Evolutionary conservation across 352 stramenopile species (phyloP).

Genomic region (Phytophthora quininea): DNA sequence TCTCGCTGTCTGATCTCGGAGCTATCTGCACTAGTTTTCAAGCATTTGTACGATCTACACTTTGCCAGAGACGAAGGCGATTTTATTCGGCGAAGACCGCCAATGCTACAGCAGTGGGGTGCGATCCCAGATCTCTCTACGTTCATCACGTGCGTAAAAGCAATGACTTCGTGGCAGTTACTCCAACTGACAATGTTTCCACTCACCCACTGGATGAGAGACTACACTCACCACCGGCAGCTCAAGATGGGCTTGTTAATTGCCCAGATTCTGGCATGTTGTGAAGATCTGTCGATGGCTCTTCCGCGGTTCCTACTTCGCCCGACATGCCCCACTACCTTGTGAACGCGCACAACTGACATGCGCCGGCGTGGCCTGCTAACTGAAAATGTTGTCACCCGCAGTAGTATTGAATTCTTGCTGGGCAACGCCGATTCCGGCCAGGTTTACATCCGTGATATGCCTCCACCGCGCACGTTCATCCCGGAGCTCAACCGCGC

Average conservation of each 20-base stretch:
- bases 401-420: conserved; percentile 9
- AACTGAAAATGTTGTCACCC: background rate
- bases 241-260: conserved; percentile 6
- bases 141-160: background rate
- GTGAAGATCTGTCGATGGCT: background rate
- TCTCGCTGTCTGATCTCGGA: background rate
- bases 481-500: background rate
- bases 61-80: conserved; percentile 1
- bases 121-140: background rate
- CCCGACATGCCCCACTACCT: background rate
- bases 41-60: conserved; percentile 28
- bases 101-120: background rate
- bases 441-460: conserved; percentile 5
- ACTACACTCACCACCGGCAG: conserved; percentile 21
- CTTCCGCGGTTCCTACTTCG: background rate
- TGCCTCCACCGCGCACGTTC: background rate
- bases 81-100: background rate
- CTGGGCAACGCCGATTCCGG: conserved; percentile 2
- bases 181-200: conserved; percentile 16
- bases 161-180: conserved; percentile 3
- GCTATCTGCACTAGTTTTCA: conserved; percentile 4
- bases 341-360: conserved; percentile 3
- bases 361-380: conserved; percentile 7
- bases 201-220: conserved; percentile 20
- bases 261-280: conserved; percentile 2